phyloP scores from a whole-genome alignment of 805 yeast species.

The Barnettozyma siamensis region DNA sequence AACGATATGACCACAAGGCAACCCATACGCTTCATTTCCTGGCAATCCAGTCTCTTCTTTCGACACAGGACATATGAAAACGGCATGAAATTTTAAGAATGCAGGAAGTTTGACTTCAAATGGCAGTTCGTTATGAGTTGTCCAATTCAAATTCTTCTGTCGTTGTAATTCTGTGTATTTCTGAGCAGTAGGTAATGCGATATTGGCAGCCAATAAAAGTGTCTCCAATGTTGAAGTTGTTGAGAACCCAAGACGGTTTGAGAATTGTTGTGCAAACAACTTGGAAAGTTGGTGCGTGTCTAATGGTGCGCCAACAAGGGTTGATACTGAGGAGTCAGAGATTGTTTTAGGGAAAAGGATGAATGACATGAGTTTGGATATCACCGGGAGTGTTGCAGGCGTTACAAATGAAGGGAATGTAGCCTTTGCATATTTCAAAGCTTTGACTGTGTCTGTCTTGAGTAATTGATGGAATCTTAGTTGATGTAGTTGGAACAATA shows the following conservation, averaged over 20 bases:
- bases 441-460: conserved; percentile 23
- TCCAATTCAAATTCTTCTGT: conserved; percentile 44
- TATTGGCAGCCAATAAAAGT: conserved; percentile 45
- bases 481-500: conserved; percentile 41
- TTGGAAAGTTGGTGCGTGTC: conserved; percentile 27
- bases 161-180: conserved; percentile 10
- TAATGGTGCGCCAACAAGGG: conserved; percentile 9
- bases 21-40: conserved; percentile 52
- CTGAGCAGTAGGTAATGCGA: conserved; percentile 47
- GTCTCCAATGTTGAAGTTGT: conserved; percentile 48
- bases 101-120: conserved; percentile 54
- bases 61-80: conserved; percentile 67
- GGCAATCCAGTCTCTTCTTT: conserved; percentile 52
- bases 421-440: conserved; percentile 39
- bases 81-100: conserved; percentile 49
- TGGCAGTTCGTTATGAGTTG: conserved; percentile 53
- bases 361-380: conserved; percentile 32
- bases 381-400: conserved; percentile 28
- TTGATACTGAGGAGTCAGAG: conserved; percentile 9
- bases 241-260: conserved; percentile 42
- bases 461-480: conserved; percentile 34
- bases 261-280: conserved; percentile 43
- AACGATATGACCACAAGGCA: conserved; percentile 62
- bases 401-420: conserved; percentile 36
- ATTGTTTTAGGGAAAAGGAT: neutral